These are phyloP conservation scores for Chrysoporthe deuterocubensis DNA, from an alignment of 2,329 filamentous ascomycete species.

Conservation along the genomic window DNA sequence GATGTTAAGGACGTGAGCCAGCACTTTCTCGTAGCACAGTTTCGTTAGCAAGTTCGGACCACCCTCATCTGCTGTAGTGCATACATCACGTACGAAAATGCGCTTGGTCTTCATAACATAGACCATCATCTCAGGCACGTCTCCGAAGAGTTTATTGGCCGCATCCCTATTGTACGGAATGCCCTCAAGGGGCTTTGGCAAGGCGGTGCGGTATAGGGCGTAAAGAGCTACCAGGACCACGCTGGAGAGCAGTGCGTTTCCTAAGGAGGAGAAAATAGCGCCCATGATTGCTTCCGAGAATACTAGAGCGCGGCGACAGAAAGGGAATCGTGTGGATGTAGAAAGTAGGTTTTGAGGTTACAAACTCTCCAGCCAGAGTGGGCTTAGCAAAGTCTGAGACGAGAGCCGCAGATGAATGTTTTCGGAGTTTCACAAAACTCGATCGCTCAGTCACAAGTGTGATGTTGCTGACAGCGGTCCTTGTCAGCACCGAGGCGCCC, in stretches of 20 bases:
- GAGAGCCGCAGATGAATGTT: too few species aligned
- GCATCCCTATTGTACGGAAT: constrained; percentile 50
- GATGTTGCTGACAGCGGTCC: too few species aligned
- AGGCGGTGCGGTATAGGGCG: constrained; percentile 29
- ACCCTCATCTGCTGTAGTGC: not conserved
- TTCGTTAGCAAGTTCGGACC: not conserved
- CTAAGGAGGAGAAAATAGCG: not conserved
- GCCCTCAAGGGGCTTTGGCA: constrained; percentile 49
- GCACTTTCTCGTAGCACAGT: constrained; percentile 30
- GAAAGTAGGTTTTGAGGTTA: too few species aligned
- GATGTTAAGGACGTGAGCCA: constrained; percentile 38
- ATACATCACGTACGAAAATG: constrained; percentile 35
- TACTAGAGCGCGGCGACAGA: not conserved
- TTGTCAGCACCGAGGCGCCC: too few species aligned
- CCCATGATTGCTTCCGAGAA: constrained; percentile 1
- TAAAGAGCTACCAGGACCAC: constrained; percentile 6
- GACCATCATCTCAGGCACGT: constrained; percentile 45
- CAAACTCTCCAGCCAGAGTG: too few species aligned
- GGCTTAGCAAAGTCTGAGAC: too few species aligned
- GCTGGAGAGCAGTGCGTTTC: not conserved
- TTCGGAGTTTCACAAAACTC: too few species aligned
- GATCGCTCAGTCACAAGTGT: too few species aligned
- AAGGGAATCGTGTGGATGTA: too few species aligned
- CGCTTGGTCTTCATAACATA: constrained; percentile 41
- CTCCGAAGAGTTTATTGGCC: constrained; percentile 44